Base-by-base conservation (phyloP, 2,329 filamentous ascomycete genomes). In the Hypoxylon sp. region DNA sequence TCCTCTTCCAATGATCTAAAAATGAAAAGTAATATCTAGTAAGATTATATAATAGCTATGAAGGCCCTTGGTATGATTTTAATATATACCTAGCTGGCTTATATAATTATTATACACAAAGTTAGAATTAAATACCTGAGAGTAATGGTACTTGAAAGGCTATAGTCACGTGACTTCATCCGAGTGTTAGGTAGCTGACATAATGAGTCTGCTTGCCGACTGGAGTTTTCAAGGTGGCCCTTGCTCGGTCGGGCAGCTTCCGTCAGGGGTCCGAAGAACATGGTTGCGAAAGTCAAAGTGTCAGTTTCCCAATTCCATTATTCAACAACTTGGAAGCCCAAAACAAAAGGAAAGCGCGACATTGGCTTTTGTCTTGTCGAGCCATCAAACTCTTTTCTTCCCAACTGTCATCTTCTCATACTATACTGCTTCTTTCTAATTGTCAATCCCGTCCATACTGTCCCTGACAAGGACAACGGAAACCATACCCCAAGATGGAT, bases 401-500 rank as follows among this genome's bases (percentile, higher is more conserved):
- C n/a, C n/a, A n/a, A 34, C 15, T 37, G 20, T 20, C 6, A 13
- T n/a, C 13, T 29, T 1, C 23, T 36, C 40, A 31, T 21, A 25
- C 26, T 41, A 40, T 27, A 35, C 15, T 41, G 36, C 31, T 23
- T 12, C 25, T 38, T 15, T 35, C 13, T 38, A n/a, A n/a, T n/a
- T n/a, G n/a, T n/a, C n/a, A n/a, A n/a, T n/a, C n/a, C n/a, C n/a
- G n/a, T n/a, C n/a, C n/a, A n/a, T 26, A 29, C 19, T 45, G 27
- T 37, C 53, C 41, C 52, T 46, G 9, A 34, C 44, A 41, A 29
- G 48, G 51, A 51, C 51, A 20, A 32, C 43, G 36, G 23, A 52
- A 11, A 13, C 32, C 46, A 31, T 25, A 30, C 56, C 59, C 72
- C 27, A 76, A 70, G 65, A 96, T 96, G 91, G 90, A 97, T 80